These are phyloP conservation scores for Termitomyces sp. DNA, from an alignment of 768 basidiomycete genomes.

Conservation along the genomic window DNA sequence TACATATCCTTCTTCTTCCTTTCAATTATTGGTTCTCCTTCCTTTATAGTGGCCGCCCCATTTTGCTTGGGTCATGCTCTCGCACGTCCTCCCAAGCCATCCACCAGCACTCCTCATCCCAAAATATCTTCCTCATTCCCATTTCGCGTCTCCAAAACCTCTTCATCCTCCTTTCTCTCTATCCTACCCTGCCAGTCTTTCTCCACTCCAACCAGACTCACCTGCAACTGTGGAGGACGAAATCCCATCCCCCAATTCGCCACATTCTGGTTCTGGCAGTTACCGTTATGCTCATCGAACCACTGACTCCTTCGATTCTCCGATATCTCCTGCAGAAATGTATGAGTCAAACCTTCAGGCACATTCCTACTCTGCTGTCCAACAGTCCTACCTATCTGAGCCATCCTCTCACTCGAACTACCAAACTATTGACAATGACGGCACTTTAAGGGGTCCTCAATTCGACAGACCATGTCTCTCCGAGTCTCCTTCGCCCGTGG, in stretches of 20 bases:
- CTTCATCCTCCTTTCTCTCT: conserved; percentile 17
- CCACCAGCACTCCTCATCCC: conserved; percentile 18
- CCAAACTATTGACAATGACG: conserved; percentile 21
- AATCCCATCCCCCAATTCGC: conserved; percentile 25
- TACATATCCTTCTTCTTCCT: conserved; percentile 9
- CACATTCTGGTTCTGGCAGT: conserved; percentile 20
- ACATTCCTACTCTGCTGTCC: conserved; percentile 15
- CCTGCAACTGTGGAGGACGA: conserved; percentile 32
- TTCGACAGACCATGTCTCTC: conserved; percentile 23
- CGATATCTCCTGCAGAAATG: conserved; percentile 25
- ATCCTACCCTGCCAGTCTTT: conserved; percentile 17
- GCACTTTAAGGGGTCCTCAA: conserved; percentile 21
- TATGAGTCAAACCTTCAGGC: conserved; percentile 19
- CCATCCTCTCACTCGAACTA: conserved; percentile 12
- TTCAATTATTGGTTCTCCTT: conserved; percentile 1
- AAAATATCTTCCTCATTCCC: conserved; percentile 17
- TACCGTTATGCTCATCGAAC: conserved; percentile 25
- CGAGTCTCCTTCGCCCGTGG: conserved; percentile 40
- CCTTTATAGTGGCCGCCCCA: conserved; percentile 13
- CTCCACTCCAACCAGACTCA: conserved; percentile 21
- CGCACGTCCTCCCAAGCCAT: conserved; percentile 15
- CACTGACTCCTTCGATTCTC: conserved; percentile 25
- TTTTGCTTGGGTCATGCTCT: conserved; percentile 16
- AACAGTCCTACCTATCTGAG: conserved; percentile 17
- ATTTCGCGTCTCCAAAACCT: conserved; percentile 18